Evolutionary conservation across 495 filamentous ascomycete species (phyloP), one percentile per base, ranked within the genome.

Genomic region (Annulohypoxylon maeteangense): DNA sequence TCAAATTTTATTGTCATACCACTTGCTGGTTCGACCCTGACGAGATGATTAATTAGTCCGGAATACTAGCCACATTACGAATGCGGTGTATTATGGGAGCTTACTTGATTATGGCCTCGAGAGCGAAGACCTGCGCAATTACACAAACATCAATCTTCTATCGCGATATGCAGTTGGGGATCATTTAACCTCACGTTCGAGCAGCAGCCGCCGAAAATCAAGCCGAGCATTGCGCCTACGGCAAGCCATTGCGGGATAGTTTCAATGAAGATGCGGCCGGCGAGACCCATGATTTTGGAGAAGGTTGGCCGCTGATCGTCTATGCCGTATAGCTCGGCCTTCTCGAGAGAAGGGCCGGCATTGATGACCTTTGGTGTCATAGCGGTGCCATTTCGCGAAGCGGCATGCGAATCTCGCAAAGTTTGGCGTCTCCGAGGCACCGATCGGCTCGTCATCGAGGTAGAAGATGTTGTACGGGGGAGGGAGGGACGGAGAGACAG

Each of bases 151-250:
- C 73, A 65, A 73, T 65, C 48, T 40, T 57, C 34, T 47, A 27
- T 67, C 32, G 55, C 36, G 27, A 36, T 12, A 6, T 5, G 51
- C 12, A 44, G 45, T 51, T 40, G 54, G 57, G 40, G 20, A 31
- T 83, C 87, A 62, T 60, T 63, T 51, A 14, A 58, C 62, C 75
- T 80, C 79, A 99, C 95, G 85, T 98, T 99, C 31, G 94, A 93
- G 84, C 95, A 99, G 77, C 95, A 99, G 36, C 95, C 95, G 40
- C 96, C 95, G 77, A 99, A 97, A 51, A 99, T 99, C 62, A 98
- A 84, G 22, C 85, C 88, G n/a, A 93, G 82, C 84, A 97, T 95
- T 68, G 90, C 84, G 29, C 86, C 80, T 45, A 90, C 83, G 62
- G 86, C 87, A 7, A 92, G 81, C 90, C 90, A 90, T 73, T 86